Base-by-base conservation (phyloP, 345 rosid genomes). In the Citrus trifoliata region DNA sequence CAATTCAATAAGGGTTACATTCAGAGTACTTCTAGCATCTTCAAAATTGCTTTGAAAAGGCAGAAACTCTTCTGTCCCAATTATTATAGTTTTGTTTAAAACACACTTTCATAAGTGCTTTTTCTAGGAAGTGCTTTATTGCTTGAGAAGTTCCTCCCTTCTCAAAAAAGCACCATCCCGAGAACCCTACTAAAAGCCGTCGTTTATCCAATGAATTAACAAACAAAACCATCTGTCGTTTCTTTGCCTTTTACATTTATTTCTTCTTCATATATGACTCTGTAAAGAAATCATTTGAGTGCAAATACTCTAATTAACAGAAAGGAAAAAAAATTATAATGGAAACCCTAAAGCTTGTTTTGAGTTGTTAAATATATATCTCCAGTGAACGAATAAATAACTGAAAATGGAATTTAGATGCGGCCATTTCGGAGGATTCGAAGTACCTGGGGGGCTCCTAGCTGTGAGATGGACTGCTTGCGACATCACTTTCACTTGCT, bases 381-480 rank as follows among this genome's bases (percentile, higher is more conserved):
- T 24, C 53, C 10, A 67, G 21, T 25, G 40, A 42, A 70, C 40
- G 3, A 77, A 63, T 58, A 27, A 12, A 51, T 16, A 51, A 51
- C 21, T 2, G 27, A 51, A 70, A 70, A 51, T 51, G 60, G 22
- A 70, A 70, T 28, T 48, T 28, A 48, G 14, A 28, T 9, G 25
- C 25, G 8, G 38, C 22, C 74, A 4, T 70, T 27, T 70, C 61
- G 58, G 51, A 51, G 53, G 32, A 62, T 19, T 21, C 66, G 53
- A 73, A 67, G 66, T 53, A 84, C 89, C 89, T 59, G 84, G 78
- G 32, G 80, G 24, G 51, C 59, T 82, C 16, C 78, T 78, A 25
- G 85, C 48, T 27, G 78, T 7, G 64, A 80, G 81, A 82, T 82
- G 82, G 56, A 72, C 69, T 14, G 89, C 63, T 63, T 80, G 84